Base-by-base conservation (phyloP, 345 rosid genomes). In the Corymbia maculata region DNA sequence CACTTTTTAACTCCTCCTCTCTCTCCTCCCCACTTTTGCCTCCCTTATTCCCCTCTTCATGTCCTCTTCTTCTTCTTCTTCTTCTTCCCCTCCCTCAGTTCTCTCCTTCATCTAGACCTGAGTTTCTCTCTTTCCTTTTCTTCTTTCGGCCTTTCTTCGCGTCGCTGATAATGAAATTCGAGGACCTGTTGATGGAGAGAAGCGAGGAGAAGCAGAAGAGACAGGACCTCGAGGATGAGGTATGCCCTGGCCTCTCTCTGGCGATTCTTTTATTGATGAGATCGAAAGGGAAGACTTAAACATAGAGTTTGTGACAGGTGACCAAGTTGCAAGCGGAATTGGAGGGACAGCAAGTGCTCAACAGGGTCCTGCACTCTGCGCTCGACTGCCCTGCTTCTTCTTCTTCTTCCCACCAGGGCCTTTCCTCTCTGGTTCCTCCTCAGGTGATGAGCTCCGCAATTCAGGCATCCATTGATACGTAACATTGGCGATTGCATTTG, bases 401-500 rank as follows among this genome's bases (percentile, higher is more conserved):
- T 53, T 86, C 92, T 55, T 88, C 61, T 50, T 88, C 95, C 6
- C 93, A 93, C 51, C 93, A 95, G 53, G 88, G 88, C 86, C 94
- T 94, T 90, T 90, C 96, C 90, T 91, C 95, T 7, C 85, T 93
- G 91, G 93, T 96, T 92, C 97, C 98, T 52, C 97, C 96, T 88
- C 93, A 92, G 93, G 99, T 89, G 92, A 92, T 91, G 52, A 15
- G 9, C 26, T 87, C 79, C n/a, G 28, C 5, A 13, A 66, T 86
- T 7, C 26, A 45, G 50, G 50, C 53, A 50, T 13, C n/a, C 57
- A 8, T 85, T 85, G 42, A 85, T 28, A 30, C 57, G 22, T 15
- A 28, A 7, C 22, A 15, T 51, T 85, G 8, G 59, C 64, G 14
- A 30, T 52, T 47, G 52, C 30, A 28, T 30, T 8, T 22, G 6